Percentiles rank a stretch among this genome's conserved stretches.
These are phyloP conservation scores for Pseudogymnoascus sp. DNA, from an alignment of 2,329 filamentous ascomycete genomes.

Conservation along the genomic window DNA sequence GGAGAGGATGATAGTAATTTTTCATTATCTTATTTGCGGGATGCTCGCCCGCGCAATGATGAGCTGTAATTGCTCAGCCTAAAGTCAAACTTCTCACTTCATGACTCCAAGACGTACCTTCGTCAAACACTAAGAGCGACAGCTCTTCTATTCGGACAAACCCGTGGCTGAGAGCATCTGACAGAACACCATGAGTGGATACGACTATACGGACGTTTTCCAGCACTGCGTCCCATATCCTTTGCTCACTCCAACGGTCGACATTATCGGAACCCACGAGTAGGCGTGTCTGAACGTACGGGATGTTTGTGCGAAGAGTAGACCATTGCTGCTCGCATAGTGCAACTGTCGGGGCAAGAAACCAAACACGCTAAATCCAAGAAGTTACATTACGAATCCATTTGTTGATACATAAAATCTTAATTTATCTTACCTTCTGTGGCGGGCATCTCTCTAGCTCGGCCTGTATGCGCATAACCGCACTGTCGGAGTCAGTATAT, in stretches of 20 bases:
- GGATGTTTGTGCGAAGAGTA: constrained; percentile 54
- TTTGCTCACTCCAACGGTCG: constrained; percentile 54
- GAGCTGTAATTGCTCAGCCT: constrained; percentile 19
- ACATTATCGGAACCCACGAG: constrained; percentile 52
- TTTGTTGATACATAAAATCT: not conserved
- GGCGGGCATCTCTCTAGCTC: constrained; percentile 50
- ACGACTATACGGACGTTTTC: constrained; percentile 51
- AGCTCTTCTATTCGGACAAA: constrained; percentile 51
- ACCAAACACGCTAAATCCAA: constrained; percentile 54
- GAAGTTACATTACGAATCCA: not conserved
- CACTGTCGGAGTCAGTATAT: constrained; percentile 37
- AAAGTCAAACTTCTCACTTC: not conserved
- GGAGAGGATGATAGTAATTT: constrained; percentile 25
- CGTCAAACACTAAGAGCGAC: constrained; percentile 58
- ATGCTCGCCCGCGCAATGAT: constrained; percentile 27
- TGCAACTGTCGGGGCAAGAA: constrained; percentile 61
- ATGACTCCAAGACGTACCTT: constrained; percentile 38
- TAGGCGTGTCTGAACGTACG: constrained; percentile 42
- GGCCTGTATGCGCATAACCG: constrained; percentile 58
- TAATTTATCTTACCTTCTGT: constrained; percentile 43
- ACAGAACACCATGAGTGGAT: constrained; percentile 52
- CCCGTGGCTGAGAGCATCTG: constrained; percentile 54
- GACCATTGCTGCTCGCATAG: constrained; percentile 60
- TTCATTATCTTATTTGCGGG: constrained; percentile 28
- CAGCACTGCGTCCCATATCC: constrained; percentile 52